phyloP scores from a whole-genome alignment of 2,329 filamentous ascomycete species.

The Fusarium sp. region DNA sequence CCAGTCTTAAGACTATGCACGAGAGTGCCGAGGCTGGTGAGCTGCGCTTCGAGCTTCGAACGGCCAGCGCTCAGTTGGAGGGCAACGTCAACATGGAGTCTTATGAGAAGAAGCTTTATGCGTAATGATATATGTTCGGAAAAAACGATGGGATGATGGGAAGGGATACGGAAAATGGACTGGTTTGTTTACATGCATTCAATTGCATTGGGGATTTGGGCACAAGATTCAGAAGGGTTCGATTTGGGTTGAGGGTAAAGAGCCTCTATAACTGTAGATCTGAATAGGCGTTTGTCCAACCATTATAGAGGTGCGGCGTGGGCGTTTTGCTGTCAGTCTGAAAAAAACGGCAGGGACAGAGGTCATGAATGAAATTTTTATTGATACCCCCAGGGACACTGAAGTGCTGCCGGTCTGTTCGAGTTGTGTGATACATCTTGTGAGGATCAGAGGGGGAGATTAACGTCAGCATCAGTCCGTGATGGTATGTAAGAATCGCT shows the following conservation, averaged over 20 bases:
- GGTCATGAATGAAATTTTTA: constrained; percentile 41
- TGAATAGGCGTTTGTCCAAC: constrained; percentile 44
- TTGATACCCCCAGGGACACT: constrained; percentile 33
- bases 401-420: constrained; percentile 36
- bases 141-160: constrained; percentile 29
- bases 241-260: constrained; percentile 30
- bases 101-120: constrained; percentile 99
- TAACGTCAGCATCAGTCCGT: background rate
- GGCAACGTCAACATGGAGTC: constrained; percentile 98
- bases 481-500: background rate
- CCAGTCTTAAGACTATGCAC: constrained; percentile 81
- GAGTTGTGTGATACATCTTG: constrained; percentile 17
- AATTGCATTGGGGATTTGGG: constrained; percentile 32
- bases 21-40: constrained; percentile 76
- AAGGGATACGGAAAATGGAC: constrained; percentile 22
- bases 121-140: constrained; percentile 60
- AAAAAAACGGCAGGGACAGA: constrained; percentile 23
- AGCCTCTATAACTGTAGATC: constrained; percentile 39
- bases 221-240: constrained; percentile 25
- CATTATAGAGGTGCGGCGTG: constrained; percentile 41
- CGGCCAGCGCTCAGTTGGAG: constrained; percentile 93
- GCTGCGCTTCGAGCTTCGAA: constrained; percentile 93
- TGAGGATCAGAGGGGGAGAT: background rate
- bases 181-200: constrained; percentile 31
- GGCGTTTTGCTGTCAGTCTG: constrained; percentile 38